These are phyloP conservation scores for Talaromyces sp. DNA, from an alignment of 2,329 filamentous ascomycete genomes.

Conservation along the genomic window DNA sequence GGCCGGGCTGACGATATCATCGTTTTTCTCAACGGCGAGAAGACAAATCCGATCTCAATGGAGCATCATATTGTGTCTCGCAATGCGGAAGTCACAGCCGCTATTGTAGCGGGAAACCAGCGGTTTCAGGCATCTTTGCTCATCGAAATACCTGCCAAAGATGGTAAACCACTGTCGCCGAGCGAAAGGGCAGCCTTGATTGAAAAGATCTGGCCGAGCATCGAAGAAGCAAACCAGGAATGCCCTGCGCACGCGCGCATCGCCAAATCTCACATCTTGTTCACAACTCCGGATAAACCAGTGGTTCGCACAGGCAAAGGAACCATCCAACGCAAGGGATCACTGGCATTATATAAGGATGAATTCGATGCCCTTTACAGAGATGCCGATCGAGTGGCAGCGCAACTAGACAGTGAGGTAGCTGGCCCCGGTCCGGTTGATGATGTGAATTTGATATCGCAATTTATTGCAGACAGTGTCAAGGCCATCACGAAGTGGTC, in stretches of 20 bases:
- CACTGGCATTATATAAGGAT: slow-evolving; percentile 21
- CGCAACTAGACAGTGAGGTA: neutral
- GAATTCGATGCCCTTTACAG: slow-evolving; percentile 30
- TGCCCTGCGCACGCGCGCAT: slow-evolving; percentile 24
- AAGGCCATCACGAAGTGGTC: slow-evolving; percentile 11
- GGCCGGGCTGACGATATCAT: slow-evolving; percentile 12
- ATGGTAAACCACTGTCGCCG: neutral
- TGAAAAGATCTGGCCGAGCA: slow-evolving; percentile 24
- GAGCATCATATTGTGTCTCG: slow-evolving; percentile 5
- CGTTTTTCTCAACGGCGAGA: slow-evolving; percentile 9
- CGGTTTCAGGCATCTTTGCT: slow-evolving; percentile 9
- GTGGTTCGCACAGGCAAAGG: slow-evolving; percentile 31
- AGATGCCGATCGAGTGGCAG: neutral
- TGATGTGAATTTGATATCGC: slow-evolving; percentile 5
- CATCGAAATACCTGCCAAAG: neutral
- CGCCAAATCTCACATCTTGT: slow-evolving; percentile 21
- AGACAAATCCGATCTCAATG: slow-evolving; percentile 9
- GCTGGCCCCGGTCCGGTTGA: slow-evolving; percentile 11
- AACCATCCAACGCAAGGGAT: slow-evolving; percentile 26
- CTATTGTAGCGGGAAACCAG: slow-evolving; percentile 3
- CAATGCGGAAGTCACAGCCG: slow-evolving; percentile 1
- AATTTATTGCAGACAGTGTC: slow-evolving; percentile 10
- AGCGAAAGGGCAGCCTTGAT: slow-evolving; percentile 15
- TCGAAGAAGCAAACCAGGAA: slow-evolving; percentile 23
- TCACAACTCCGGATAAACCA: slow-evolving; percentile 25